A percentile compares a stretch with the other conserved stretches of the same genome.
phyloP scores from a whole-genome alignment of 768 basidiomycete species.

The Cystobasidium ongulense region DNA sequence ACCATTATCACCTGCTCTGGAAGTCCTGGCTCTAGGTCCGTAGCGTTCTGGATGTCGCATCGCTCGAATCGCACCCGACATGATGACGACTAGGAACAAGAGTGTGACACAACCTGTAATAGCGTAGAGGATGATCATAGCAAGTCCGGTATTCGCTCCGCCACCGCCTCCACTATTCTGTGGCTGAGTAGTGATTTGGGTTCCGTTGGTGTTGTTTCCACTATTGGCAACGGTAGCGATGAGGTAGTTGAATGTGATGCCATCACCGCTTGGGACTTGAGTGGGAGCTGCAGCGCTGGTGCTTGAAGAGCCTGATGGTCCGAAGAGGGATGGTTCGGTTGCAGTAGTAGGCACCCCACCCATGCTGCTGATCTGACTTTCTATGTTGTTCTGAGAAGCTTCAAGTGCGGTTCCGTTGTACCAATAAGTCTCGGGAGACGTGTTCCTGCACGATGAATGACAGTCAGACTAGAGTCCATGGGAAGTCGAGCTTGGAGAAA shows the following conservation, averaged over 20 bases:
- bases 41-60: conserved; percentile 85
- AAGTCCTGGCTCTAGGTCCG: conserved; percentile 58
- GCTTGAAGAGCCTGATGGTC: conserved; percentile 19
- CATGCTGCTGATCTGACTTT: neutral
- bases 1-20: conserved; percentile 50
- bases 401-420: conserved; percentile 49
- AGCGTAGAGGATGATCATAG: conserved; percentile 68
- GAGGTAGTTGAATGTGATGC: conserved; percentile 49
- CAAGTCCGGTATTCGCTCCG: conserved; percentile 55
- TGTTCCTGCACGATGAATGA: conserved; percentile 25
- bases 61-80: conserved; percentile 74
- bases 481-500: neutral
- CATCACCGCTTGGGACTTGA: conserved; percentile 31
- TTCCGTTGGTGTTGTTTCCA: conserved; percentile 48
- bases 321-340: neutral
- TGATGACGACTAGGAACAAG: conserved; percentile 72
- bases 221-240: conserved; percentile 52
- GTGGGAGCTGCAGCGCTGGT: conserved; percentile 31
- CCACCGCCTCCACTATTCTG: neutral
- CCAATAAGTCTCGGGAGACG: conserved; percentile 12
- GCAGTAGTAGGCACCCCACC: neutral
- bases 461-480: neutral
- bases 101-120: conserved; percentile 83
- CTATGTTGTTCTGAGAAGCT: conserved; percentile 48
- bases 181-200: conserved; percentile 39